Evolutionary conservation across 2,329 filamentous ascomycete genomes (phyloP), one percentile per base, ranked within the genome.

Genomic region (Stromatinia cepivora): DNA sequence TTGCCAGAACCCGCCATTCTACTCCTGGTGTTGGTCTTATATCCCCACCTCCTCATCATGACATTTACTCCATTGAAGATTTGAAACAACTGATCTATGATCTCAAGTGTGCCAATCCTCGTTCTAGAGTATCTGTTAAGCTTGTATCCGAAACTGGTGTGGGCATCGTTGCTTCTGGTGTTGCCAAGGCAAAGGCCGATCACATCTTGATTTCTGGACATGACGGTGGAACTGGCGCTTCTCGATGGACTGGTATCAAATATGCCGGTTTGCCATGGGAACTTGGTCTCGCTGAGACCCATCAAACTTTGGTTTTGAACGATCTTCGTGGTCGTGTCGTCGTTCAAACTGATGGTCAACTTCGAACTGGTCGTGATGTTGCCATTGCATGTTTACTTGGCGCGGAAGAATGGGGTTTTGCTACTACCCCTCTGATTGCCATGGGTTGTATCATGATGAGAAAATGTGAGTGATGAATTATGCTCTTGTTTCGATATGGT

Each of bases 41-140:
- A 79, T 97, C 93, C 31, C 94, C 94, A 54, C 94, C 94, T 74
- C 94, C 94, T 54, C 94, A 98, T 80, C 94, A 98, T 85, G 94
- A 98, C 78, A 97, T 98, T 75, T 98, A 98, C 86, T 97, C 93
- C 65, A 98, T 98, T 74, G 94, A 98, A 81, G 94, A 98, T 85
- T 81, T 98, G 71, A 98, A 98, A 84, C 94, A 98, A 81, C 84
- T 98, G 76, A 97, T 98, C 76, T 98, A 98, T 81, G 94, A 98
- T 81, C 84, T 97, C 69, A 98, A 98, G 84, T 97, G 94, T 83
- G 93, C 94, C 34, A 97, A 95, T 81, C 94, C 94, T 70, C 90
- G 94, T 73, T 89, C 94, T 68, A 89, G 94, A 76, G 90, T 98
- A 34, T 98, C 94, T 9, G 94, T 98, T 79, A 98, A 98, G 86